These are phyloP conservation scores for Petunia axillaris DNA, from an alignment of 257 asterid genomes.

Conservation along the genomic window DNA sequence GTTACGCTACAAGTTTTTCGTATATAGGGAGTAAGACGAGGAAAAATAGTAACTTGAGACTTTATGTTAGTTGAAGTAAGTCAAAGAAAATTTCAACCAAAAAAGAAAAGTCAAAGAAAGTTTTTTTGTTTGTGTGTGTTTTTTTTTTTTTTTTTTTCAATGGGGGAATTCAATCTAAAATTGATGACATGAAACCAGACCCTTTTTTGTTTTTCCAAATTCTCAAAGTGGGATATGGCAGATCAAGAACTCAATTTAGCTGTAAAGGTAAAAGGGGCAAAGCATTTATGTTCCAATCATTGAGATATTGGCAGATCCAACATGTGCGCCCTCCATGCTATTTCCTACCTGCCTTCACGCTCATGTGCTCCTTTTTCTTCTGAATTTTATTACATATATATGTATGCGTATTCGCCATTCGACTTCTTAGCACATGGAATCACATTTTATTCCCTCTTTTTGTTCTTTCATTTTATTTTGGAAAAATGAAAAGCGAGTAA, in stretches of 20 bases:
- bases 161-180: too few species aligned
- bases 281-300: constrained; percentile 5
- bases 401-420: neutral
- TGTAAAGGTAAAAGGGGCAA: constrained; percentile 21
- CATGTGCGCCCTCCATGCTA: constrained; percentile 5
- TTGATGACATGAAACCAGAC: too few species aligned
- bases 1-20: too few species aligned
- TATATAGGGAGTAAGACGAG: too few species aligned
- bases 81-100: too few species aligned
- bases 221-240: neutral
- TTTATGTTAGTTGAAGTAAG: too few species aligned
- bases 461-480: neutral
- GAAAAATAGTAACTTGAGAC: too few species aligned
- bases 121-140: too few species aligned
- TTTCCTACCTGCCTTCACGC: neutral
- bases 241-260: constrained; percentile 11
- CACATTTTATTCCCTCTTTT: constrained; percentile 13
- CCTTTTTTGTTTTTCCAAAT: too few species aligned
- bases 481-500: neutral
- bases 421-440: constrained; percentile 14
- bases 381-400: neutral
- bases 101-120: too few species aligned
- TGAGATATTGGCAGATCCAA: constrained; percentile 20
- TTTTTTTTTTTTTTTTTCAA: too few species aligned
- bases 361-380: neutral